Base-by-base conservation (phyloP, 163 green algal species). In the Scenedesmus sp. region DNA sequence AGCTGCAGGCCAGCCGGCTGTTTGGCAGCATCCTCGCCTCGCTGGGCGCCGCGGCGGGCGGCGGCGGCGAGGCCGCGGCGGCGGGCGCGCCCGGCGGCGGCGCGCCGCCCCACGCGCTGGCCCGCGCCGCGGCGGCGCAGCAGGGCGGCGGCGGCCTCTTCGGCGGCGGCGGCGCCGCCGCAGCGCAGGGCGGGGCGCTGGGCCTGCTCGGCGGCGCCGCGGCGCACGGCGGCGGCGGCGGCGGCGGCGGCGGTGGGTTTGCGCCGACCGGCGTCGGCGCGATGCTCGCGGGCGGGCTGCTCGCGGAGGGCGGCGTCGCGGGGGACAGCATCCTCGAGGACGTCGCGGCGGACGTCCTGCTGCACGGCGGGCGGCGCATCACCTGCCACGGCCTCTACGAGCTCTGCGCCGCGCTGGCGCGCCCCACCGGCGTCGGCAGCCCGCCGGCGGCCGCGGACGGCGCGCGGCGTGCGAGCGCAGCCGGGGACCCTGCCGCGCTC, bases 321-420 rank as follows among this genome's bases (percentile, higher is more conserved):
- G 74, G 74, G 0, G 74, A 81, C 33, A 69, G 63, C 60, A 66
- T 60, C 29, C 15, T 66, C 7, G 63, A 65, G 15, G 73, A 81
- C 13, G 44, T 58, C 26, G 70, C 70, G 17, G 42, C 57, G 45
- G 57, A 70, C n/a, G 39, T 63, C 34, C 53, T 77, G 36, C 50
- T 67, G 24, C 47, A 70, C 50, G 56, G 67, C 18, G n/a, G 39
- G 15, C 50, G 63, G 18, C 39, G 74, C 24, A 81, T 81, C 63
- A 81, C 74, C 2, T 81, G 74, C 51, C 64, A 81, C 56, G 74
- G 74, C 13, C 18, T 81, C 45, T 69, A 69, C 26, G 74, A 81
- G 53, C 63, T 81, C 17, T 81, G 74, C 34, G 74, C 74, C 54
- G 65, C 74, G 14, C 50, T 81, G 29, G 74, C 74, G 18, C 22